Percentiles rank a stretch among this genome's conserved stretches.
phyloP scores from a whole-genome alignment of 2,329 filamentous ascomycete genomes.

The Colletotrichum camelliae region DNA sequence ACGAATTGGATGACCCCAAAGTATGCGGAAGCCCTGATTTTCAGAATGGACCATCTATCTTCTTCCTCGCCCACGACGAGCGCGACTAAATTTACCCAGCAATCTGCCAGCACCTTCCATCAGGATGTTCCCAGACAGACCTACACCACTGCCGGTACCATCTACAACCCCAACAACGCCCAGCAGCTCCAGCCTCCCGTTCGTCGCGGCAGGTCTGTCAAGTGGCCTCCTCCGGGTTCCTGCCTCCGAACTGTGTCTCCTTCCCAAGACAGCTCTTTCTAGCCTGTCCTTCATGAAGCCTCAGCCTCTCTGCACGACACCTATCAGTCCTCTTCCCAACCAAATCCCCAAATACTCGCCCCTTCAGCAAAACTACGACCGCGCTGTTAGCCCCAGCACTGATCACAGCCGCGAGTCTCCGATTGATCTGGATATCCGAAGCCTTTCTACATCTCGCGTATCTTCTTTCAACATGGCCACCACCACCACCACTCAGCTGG shows the following conservation, averaged over 20 bases:
- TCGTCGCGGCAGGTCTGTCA: conserved; percentile 53
- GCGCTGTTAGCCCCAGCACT: conserved; percentile 48
- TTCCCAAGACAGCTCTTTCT: conserved; percentile 42
- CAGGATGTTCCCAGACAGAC: conserved; percentile 36
- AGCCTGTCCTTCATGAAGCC: conserved; percentile 39
- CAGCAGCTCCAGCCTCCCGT: conserved; percentile 56
- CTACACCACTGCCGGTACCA: conserved; percentile 63
- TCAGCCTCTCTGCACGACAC: conserved; percentile 25
- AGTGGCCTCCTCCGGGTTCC: conserved; percentile 38
- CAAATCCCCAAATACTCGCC: conserved; percentile 50
- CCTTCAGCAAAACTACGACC: conserved; percentile 60
- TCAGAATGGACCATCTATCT: conserved; percentile 36
- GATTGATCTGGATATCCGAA: neutral
- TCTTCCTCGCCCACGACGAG: conserved; percentile 23
- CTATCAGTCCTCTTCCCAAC: conserved; percentile 19
- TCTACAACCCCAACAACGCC: conserved; percentile 54
- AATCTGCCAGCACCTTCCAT: conserved; percentile 17
- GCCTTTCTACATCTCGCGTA: conserved; percentile 28
- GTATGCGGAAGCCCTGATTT: conserved; percentile 6
- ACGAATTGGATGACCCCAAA: neutral
- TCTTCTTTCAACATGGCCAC: conserved; percentile 29
- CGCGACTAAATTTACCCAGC: conserved; percentile 1
- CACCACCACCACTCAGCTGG: conserved; percentile 16
- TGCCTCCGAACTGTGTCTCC: conserved; percentile 34
- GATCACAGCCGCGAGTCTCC: neutral